Conservation (phyloP, 345 rosid genomes). For the Salix brachista region DNA sequence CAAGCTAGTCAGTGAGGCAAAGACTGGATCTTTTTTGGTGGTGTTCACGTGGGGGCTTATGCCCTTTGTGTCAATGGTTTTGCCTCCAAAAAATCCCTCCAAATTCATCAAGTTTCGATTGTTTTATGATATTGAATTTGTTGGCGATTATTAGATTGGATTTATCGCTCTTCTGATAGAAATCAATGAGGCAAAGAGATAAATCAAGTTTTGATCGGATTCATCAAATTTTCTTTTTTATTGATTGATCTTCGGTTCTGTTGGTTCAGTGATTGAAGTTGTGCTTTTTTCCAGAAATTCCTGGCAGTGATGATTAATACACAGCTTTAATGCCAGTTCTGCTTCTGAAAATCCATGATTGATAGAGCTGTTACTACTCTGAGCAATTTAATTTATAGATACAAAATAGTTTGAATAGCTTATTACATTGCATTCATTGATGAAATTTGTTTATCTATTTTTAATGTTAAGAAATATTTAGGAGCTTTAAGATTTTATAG, state of each 20-base stretch:
- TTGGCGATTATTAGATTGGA: constrained; percentile 48
- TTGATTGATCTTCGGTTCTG: neutral
- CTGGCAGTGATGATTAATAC: constrained; percentile 45
- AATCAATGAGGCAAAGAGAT: constrained; percentile 47
- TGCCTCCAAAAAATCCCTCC: constrained; percentile 47
- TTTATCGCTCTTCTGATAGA: constrained; percentile 81
- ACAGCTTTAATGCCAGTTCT: constrained; percentile 94
- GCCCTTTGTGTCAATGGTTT: constrained; percentile 2
- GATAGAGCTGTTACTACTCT: constrained; percentile 64
- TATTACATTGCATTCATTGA: too few species aligned
- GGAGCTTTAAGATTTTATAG: too few species aligned
- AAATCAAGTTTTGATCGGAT: neutral
- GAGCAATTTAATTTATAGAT: constrained; percentile 32
- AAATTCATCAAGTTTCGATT: neutral
- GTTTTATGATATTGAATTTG: too few species aligned
- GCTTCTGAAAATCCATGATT: constrained; percentile 94
- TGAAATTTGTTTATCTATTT: too few species aligned
- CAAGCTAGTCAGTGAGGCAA: constrained; percentile 54
- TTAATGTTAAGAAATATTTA: too few species aligned
- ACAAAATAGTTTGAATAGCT: too few species aligned
- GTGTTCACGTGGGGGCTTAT: constrained; percentile 48
- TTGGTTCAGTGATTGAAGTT: neutral
- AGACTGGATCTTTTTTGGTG: constrained; percentile 23
- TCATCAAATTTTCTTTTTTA: too few species aligned
- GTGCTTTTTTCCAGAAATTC: neutral